Evolutionary conservation across 805 yeast genomes (phyloP), one percentile per base, ranked within the genome.

Genomic region (Candida pseudoglaebosa): DNA sequence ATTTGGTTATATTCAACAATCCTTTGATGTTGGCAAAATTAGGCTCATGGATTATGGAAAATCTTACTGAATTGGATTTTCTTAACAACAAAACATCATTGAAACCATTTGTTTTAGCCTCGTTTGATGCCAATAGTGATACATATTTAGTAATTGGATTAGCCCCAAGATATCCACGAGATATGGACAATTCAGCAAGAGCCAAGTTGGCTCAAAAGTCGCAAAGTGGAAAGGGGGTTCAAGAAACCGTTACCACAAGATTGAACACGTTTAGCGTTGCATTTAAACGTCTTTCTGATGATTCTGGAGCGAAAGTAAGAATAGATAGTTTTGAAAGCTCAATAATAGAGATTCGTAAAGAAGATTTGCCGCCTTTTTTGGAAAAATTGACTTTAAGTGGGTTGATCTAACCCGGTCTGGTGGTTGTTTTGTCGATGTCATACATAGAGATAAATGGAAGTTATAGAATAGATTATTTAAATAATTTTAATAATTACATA

Each of bases 301-400:
- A 77, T 15, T 84, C 95, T 4, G 91, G 89, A 30, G 96, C 97
- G 2, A 80, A 84, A 49, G 89, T 89, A 14, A 75, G 91, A 52
- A 84, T 93, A 45, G 98, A 93, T 58, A 88, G 95, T 53, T 93
- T 93, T 62, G 98, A 93, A 57, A 85, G 95, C 46, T 80, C 97
- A 3, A 86, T 93, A 16, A 88, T 93, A 32, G 97, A 93, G 62
- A 81, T 93, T 31, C 66, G 87, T 43, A 83, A 81, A 53, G 96
- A 90, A 35, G 99, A 93, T 57, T 66, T 93, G 45, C 71, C 88
- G 4, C 86, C 95, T 36, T 93, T 93, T 54, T 62, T 93, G 44
- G 98, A 93, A 56, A 78, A 79, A 42, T 65, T 91, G 44, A 86
- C 95, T 8, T 57, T 84, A 35, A 82, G 89, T 65, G 90, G 90